Evolutionary conservation across 2,329 filamentous ascomycete genomes (phyloP).

Genomic region (Fusarium sp.): DNA sequence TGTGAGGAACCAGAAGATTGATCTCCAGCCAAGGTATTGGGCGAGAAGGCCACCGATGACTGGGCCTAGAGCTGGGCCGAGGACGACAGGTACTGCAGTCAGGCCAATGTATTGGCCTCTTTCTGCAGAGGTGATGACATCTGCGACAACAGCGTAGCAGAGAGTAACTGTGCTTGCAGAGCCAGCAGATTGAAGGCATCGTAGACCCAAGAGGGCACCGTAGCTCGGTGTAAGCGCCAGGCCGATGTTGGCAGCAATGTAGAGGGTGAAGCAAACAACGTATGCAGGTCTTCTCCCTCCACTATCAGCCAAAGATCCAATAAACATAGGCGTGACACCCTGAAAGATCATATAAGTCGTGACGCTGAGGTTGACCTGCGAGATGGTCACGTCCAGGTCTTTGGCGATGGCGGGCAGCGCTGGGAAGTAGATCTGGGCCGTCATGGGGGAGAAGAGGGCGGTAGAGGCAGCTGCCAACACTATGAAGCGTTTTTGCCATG

Average conservation of each 20-base stretch:
- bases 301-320: conserved; percentile 67
- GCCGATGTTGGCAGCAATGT: conserved; percentile 65
- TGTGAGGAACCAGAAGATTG: conserved; percentile 72
- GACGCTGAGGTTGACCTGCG: conserved; percentile 62
- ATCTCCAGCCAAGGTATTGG: conserved; percentile 68
- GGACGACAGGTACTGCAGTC: conserved; percentile 60
- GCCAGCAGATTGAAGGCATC: conserved; percentile 69
- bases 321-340: conserved; percentile 68
- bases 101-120: conserved; percentile 70
- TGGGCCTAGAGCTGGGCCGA: conserved; percentile 65
- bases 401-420: conserved; percentile 62
- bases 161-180: conserved; percentile 71
- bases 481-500: conserved; percentile 55
- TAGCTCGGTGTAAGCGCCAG: conserved; percentile 64
- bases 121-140: conserved; percentile 72
- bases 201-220: conserved; percentile 62
- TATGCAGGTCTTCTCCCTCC: conserved; percentile 67
- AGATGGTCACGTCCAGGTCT: conserved; percentile 57
- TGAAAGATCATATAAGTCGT: conserved; percentile 72
- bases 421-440: conserved; percentile 66
- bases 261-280: conserved; percentile 64
- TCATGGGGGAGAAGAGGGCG: conserved; percentile 60
- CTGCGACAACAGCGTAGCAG: conserved; percentile 69
- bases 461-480: conserved; percentile 54
- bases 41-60: conserved; percentile 69